Conservation (phyloP, 23 red algal species). For the Rhodosorus marinus region DNA sequence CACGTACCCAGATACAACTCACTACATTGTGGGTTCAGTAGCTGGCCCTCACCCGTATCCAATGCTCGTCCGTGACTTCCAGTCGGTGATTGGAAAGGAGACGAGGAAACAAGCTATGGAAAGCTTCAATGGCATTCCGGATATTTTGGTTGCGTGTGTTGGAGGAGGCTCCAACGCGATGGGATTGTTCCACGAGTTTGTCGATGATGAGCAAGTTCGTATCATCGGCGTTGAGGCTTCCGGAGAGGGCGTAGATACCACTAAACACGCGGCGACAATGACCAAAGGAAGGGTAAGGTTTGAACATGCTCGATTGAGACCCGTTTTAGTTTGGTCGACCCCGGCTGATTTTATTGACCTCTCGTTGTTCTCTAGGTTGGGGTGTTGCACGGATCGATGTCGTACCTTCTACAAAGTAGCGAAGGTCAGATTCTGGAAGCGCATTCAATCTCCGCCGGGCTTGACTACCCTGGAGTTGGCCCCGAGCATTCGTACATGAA, state of each 20-base stretch:
- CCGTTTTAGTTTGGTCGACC: too few species aligned
- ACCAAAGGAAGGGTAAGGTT: slow-evolving; percentile 69
- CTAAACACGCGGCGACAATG: slow-evolving; percentile 76
- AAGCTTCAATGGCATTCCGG: slow-evolving; percentile 61
- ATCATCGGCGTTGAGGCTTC: slow-evolving; percentile 96
- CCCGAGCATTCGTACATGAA: slow-evolving; percentile 84
- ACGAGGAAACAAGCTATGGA: slow-evolving; percentile 45
- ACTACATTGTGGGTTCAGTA: slow-evolving; percentile 96
- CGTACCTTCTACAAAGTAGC: slow-evolving; percentile 78
- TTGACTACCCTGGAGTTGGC: slow-evolving; percentile 93
- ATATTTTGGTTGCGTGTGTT: slow-evolving; percentile 91
- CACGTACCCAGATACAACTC: slow-evolving; percentile 74
- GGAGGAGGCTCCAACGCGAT: slow-evolving; percentile 97
- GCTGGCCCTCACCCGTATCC: slow-evolving; percentile 97
- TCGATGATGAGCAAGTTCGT: slow-evolving; percentile 38
- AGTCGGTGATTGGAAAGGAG: slow-evolving; percentile 71
- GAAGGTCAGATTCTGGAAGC: slow-evolving; percentile 67
- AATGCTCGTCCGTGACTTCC: slow-evolving; percentile 93
- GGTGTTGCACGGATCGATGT: slow-evolving; percentile 92
- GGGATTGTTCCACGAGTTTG: slow-evolving; percentile 84
- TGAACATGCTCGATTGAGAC: too few species aligned
- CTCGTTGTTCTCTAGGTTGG: too few species aligned
- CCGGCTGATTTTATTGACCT: too few species aligned
- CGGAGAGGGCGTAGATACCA: slow-evolving; percentile 53
- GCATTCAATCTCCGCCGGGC: slow-evolving; percentile 84